Percentiles rank a stretch among this genome's conserved stretches.
Evolutionary conservation across 805 yeast species (phyloP).

Genomic region (Schwanniomyces sp.): DNA sequence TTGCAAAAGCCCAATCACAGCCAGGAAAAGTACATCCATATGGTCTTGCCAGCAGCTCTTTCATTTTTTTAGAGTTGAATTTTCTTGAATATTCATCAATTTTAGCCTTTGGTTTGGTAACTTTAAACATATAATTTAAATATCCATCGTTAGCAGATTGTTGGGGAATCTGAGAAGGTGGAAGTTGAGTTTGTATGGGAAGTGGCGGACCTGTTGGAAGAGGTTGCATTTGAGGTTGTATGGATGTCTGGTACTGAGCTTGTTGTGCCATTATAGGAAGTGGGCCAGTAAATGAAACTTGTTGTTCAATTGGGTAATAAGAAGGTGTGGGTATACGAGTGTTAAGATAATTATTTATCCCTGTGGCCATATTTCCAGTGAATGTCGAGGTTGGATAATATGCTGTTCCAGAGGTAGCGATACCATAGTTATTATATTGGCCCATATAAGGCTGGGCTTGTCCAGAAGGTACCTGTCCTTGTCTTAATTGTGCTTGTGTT

Average conservation of each 20-base stretch:
- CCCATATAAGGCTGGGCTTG: not conserved
- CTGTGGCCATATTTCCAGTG: not conserved
- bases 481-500: not conserved
- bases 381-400: not conserved
- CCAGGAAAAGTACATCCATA: constrained; percentile 39
- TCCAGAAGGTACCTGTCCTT: not conserved
- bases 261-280: not conserved
- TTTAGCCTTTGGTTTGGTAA: constrained; percentile 11
- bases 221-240: not conserved
- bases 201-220: not conserved
- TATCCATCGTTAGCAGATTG: constrained; percentile 3
- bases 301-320: constrained; percentile 2
- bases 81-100: constrained; percentile 7
- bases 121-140: constrained; percentile 6
- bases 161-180: constrained; percentile 1
- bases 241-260: not conserved
- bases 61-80: constrained; percentile 7
- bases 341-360: constrained; percentile 4
- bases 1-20: constrained; percentile 70
- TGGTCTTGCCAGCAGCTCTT: constrained; percentile 23
- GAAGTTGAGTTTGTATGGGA: not conserved
- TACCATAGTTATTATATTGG: not conserved
- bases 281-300: not conserved
- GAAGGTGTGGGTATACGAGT: constrained; percentile 5
- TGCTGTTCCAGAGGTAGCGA: not conserved